Base-by-base conservation (phyloP, 192 early-diverging fungal species). In the Coemansia sp. region DNA sequence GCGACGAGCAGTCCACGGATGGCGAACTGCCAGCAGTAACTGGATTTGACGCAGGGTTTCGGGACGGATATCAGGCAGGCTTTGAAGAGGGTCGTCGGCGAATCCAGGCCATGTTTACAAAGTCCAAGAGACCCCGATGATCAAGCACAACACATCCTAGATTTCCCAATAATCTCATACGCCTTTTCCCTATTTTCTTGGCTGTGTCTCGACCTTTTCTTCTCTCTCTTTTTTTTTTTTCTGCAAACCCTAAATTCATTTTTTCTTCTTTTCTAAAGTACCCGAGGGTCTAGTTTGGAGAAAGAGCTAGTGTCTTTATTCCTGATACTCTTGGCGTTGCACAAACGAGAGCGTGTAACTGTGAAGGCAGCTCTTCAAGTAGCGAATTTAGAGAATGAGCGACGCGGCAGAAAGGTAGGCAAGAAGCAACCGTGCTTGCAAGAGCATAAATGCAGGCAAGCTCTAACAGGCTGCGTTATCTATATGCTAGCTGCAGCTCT, bases 11-110 rank as follows among this genome's bases (percentile, higher is more conserved):
- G 23, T 26, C 23, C 23, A 26, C 23, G 4, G 23, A 8, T 46
- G 26, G 16, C 18, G 45, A 23, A 3, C 5, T 9, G 14, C 23
- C 56, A 26, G 50, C 21, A 11, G 18, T 9, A 11, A 56, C 61
- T 18, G 72, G 72, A n/a, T 76, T 69, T 15, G 73, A 76, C 36
- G 51, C 51, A 11, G 73, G 73, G n/a, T 76, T 76, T 42, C 46
- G 73, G 23, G 73, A 76, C 48, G 73, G 73, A 16, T 76, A 70
- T 49, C 51, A 15, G 46, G 62, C 67, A 6, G 73, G 73, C 15
- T 76, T 65, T 23, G 60, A 76, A 20, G 50, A 59, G 15, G 66
- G 56, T 10, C 46, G 52, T 11, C 39, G 40, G 3, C 51, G 38
- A 20, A 36, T 40, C 47, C 42, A 57, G 53, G 32, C 53, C 46